Evolutionary conservation across 23 red algal genomes (phyloP), one percentile per base, ranked within the genome.

Genomic region (Gracilaria domingensis): DNA sequence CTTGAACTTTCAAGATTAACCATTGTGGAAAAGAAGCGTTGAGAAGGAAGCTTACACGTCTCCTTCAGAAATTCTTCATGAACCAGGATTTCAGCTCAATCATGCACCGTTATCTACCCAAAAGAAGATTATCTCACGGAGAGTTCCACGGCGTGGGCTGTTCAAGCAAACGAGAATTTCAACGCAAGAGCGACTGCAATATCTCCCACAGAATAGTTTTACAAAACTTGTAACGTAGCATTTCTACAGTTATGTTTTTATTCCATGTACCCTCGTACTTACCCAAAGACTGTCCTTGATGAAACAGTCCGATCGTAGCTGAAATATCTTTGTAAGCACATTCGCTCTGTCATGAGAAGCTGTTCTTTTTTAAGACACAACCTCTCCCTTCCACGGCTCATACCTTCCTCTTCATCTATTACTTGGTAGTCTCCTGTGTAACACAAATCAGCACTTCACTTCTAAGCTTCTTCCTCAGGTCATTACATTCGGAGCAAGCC

Each of bases 261-360:
- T 69, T 69, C 8, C 64, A 30, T 4, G 26, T 69, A 36, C 64
- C 8, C 64, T 0, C 14, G 42, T 45, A 45, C 5, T 4, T 11
- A 45, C 5, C 11, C 5, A 45, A 45, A 45, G 42, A 4, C 4
- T 36, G 64, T 14, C 38, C 64, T 8, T 24, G 64, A 69, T 69
- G 32, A 36, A 36, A 69, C 33, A 20, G 8, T 37, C 64, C 32
- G 64, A 34, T 69, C 64, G 20, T 12, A 34, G 14, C 30, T 0
- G 32, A 36, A 37, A 69, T 69, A 32, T 69, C 16, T 2, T 69
- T 69, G 64, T 69, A 69, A 69, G 64, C 64, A 69, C 32, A 38
- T 55, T 55, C 13, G 11, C 9, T 14, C 1, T 8, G 8, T 14
- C 17, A 55, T 18, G 13, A 55, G 51, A 55, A 18, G 51, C 51